These are phyloP conservation scores for Curvularia spicifera DNA, from an alignment of 2,329 filamentous ascomycete species.

Conservation along the genomic window DNA sequence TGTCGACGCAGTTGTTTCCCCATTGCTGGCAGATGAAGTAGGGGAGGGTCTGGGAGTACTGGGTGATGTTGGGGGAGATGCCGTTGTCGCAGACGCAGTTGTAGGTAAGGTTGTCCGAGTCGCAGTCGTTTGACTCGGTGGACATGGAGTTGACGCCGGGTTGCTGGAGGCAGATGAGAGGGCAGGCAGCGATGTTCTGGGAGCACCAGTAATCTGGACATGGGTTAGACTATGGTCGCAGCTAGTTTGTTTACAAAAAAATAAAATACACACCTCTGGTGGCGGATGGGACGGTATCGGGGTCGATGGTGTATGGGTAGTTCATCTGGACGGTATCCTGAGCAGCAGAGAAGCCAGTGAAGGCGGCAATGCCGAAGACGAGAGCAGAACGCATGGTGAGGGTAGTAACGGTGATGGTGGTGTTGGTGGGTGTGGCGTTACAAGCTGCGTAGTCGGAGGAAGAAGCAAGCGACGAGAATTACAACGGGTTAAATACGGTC, in stretches of 20 bases:
- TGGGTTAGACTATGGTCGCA: constrained; percentile 26
- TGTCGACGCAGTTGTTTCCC: constrained; percentile 70
- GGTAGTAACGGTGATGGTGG: constrained; percentile 6
- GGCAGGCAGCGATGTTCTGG: constrained; percentile 68
- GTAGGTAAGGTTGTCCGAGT: constrained; percentile 69
- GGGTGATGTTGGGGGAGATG: constrained; percentile 71
- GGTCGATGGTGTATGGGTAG: constrained; percentile 63
- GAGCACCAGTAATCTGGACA: constrained; percentile 67
- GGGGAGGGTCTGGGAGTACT: constrained; percentile 79
- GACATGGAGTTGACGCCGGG: constrained; percentile 52
- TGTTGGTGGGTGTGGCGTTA: constrained; percentile 7
- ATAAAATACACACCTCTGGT: constrained; percentile 57
- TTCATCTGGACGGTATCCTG: constrained; percentile 45
- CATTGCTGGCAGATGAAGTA: constrained; percentile 77
- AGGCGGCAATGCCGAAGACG: constrained; percentile 59
- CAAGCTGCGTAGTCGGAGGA: not conserved
- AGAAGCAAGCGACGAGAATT: constrained; percentile 17
- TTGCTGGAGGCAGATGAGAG: constrained; percentile 73
- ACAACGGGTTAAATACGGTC: constrained; percentile 22
- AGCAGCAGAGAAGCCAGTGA: constrained; percentile 60
- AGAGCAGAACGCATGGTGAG: constrained; percentile 56
- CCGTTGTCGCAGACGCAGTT: constrained; percentile 74
- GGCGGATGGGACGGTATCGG: constrained; percentile 62
- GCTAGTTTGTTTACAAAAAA: not conserved
- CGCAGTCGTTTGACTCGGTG: constrained; percentile 68